Conservation (phyloP, 345 rosid species). For the Lepidium sativum region DNA sequence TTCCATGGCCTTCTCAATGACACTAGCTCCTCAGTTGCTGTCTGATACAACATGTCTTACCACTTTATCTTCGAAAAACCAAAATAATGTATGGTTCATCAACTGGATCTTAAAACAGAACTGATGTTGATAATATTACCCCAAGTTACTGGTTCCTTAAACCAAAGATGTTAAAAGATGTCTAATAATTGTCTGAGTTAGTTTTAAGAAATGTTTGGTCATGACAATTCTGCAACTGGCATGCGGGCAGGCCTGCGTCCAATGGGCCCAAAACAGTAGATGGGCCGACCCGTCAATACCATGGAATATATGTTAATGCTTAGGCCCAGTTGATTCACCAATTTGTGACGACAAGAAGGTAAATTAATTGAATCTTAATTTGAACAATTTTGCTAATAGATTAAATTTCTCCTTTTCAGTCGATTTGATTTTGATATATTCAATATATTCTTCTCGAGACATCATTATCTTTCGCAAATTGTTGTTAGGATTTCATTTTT, state of each 20-base stretch:
- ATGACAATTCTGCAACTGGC: too few species aligned
- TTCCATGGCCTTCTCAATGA: slow-evolving; percentile 59
- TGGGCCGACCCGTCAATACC: too few species aligned
- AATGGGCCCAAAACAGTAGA: too few species aligned
- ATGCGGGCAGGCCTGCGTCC: too few species aligned
- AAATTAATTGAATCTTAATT: not conserved
- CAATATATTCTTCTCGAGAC: not conserved
- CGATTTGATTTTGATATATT: slow-evolving; percentile 5
- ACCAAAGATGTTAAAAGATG: not conserved
- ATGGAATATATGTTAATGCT: too few species aligned
- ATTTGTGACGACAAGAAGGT: not conserved
- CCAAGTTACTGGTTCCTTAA: not conserved
- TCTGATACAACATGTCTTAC: slow-evolving; percentile 12
- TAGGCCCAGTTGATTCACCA: too few species aligned
- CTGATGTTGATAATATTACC: not conserved
- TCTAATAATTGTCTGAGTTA: not conserved
- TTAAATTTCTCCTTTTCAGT: not conserved
- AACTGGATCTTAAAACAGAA: not conserved
- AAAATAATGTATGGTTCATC: not conserved
- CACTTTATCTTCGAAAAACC: not conserved
- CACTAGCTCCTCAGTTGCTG: slow-evolving; percentile 40
- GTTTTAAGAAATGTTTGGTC: not conserved
- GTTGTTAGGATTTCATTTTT: slow-evolving; percentile 6
- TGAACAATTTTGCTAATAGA: not conserved
- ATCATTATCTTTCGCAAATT: not conserved